Conservation (phyloP, 2,329 filamentous ascomycete species). For the Akanthomyces lecanii region DNA sequence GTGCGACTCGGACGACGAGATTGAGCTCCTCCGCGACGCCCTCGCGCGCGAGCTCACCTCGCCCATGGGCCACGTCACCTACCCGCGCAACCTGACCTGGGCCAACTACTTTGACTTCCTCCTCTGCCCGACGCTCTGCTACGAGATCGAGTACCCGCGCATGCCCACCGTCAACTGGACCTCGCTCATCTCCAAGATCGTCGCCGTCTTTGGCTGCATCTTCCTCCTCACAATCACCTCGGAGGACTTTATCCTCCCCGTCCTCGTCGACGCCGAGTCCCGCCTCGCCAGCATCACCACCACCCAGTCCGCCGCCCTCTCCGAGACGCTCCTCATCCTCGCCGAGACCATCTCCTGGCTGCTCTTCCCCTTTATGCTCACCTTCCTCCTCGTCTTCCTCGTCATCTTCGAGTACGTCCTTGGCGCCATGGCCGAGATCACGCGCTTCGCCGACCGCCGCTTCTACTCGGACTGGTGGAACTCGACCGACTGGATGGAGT, state of each 20-base stretch:
- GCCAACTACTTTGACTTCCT: slow-evolving; percentile 82
- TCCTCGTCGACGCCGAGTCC: slow-evolving; percentile 66
- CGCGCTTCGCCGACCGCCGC: slow-evolving; percentile 85
- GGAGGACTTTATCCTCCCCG: slow-evolving; percentile 92
- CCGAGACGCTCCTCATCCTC: slow-evolving; percentile 73
- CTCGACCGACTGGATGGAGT: slow-evolving; percentile 88
- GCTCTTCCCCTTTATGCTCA: slow-evolving; percentile 96
- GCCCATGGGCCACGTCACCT: slow-evolving; percentile 82
- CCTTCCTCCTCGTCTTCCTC: slow-evolving; percentile 90
- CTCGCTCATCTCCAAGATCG: slow-evolving; percentile 76
- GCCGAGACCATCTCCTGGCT: slow-evolving; percentile 87
- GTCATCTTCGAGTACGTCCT: slow-evolving; percentile 98
- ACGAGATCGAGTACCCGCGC: slow-evolving; percentile 93
- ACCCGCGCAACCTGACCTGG: slow-evolving; percentile 81
- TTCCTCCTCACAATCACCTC: slow-evolving; percentile 88
- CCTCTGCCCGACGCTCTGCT: slow-evolving; percentile 91
- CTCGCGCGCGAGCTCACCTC: slow-evolving; percentile 89
- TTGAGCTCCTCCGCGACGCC: slow-evolving; percentile 74
- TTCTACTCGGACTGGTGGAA: slow-evolving; percentile 84
- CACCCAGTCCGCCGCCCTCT: slow-evolving; percentile 33
- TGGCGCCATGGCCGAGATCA: slow-evolving; percentile 91
- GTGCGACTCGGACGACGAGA: slow-evolving; percentile 40
- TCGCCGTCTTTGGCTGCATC: slow-evolving; percentile 93
- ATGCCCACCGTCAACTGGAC: slow-evolving; percentile 70
- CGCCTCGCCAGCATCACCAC: slow-evolving; percentile 42